Conservation (phyloP, 345 rosid species). For the Luvunga scandens region DNA sequence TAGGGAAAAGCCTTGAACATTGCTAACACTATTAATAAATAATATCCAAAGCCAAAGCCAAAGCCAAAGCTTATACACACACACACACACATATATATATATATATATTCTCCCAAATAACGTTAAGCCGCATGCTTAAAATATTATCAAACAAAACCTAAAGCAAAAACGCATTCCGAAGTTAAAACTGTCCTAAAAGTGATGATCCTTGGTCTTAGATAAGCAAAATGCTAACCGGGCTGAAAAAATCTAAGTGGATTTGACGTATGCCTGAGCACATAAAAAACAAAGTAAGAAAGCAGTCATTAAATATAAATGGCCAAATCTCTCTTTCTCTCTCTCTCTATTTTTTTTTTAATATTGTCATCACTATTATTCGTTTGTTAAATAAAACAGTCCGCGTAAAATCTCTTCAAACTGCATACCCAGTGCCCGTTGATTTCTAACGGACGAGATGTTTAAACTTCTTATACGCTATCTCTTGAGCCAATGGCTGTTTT, state of each 20-base stretch:
- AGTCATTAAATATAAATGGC: neutral
- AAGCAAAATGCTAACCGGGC: neutral
- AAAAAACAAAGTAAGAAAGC: neutral
- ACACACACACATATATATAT: too few relatives aligned
- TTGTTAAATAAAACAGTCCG: too few relatives aligned
- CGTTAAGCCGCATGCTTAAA: too few relatives aligned
- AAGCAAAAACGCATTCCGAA: neutral
- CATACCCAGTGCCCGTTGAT: neutral
- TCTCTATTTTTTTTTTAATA: neutral
- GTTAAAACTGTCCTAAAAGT: neutral
- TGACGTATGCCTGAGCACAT: slow-evolving; percentile 15
- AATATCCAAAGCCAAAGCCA: too few relatives aligned
- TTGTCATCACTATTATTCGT: too few relatives aligned
- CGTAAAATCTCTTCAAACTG: too few relatives aligned
- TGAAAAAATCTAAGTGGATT: slow-evolving; percentile 16
- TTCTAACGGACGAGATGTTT: neutral
- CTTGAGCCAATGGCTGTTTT: neutral
- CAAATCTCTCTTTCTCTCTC: neutral
- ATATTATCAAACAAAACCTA: neutral
- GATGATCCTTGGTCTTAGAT: neutral
- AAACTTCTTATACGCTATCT: neutral
- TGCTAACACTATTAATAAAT: too few relatives aligned
- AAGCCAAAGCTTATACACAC: too few relatives aligned
- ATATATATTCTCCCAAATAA: too few relatives aligned
- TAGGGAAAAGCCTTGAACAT: too few relatives aligned